Evolutionary conservation across 2,329 filamentous ascomycete genomes (phyloP).

Genomic region (Colletotrichum sp.): DNA sequence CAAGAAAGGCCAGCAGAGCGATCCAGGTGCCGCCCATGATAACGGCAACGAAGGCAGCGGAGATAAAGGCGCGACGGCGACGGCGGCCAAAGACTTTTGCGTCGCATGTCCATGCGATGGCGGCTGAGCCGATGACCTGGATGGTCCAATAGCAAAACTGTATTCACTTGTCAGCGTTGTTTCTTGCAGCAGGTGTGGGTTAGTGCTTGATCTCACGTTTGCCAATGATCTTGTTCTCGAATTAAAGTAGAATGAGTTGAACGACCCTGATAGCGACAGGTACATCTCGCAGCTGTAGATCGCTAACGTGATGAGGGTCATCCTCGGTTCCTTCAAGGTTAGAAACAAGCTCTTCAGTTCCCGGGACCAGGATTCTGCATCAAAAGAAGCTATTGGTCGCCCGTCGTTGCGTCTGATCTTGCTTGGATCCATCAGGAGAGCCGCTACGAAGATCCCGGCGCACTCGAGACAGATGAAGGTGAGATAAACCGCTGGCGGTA

Average conservation of each 20-base stretch:
- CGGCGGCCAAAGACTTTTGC: neutral
- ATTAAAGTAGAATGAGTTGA: neutral
- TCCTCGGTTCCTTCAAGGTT: neutral
- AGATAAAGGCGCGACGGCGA: neutral
- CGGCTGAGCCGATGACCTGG: neutral
- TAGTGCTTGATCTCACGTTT: neutral
- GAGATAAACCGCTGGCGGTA: neutral
- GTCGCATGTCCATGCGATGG: neutral
- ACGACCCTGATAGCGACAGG: neutral
- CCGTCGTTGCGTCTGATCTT: neutral
- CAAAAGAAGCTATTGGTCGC: neutral
- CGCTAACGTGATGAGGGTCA: neutral
- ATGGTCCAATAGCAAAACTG: neutral
- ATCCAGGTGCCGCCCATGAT: neutral
- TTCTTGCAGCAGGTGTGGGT: rapidly evolving
- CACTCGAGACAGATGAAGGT: neutral
- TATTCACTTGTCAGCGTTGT: neutral
- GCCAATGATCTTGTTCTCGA: neutral
- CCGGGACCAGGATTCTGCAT: neutral
- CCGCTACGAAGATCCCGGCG: neutral
- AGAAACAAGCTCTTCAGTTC: neutral
- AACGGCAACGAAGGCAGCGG: neutral
- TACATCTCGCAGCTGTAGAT: neutral
- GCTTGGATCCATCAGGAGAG: neutral
- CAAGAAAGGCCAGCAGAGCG: neutral